Percentiles rank a stretch among this genome's conserved stretches.
phyloP scores from a whole-genome alignment of 2,329 filamentous ascomycete species.

The Diaporthe citri region DNA sequence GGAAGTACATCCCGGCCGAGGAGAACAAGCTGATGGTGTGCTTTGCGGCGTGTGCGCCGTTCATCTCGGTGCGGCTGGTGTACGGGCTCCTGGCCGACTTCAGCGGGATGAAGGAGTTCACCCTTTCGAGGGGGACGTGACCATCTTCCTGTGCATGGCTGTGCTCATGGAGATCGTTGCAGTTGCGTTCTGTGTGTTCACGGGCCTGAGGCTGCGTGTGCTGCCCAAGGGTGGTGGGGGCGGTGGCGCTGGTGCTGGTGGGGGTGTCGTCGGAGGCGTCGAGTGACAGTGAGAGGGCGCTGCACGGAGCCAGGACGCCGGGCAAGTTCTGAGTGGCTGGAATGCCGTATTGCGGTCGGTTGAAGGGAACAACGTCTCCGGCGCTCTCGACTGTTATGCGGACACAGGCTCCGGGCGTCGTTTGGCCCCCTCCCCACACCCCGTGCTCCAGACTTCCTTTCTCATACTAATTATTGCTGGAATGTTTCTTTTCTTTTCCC shows the following conservation, averaged over 20 bases:
- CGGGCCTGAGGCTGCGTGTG: constrained; percentile 33
- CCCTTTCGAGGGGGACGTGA: constrained; percentile 42
- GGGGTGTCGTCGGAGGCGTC: background rate
- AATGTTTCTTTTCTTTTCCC: background rate
- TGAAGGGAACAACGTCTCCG: background rate
- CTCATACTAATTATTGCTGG: background rate
- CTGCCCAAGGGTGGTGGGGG: constrained; percentile 42
- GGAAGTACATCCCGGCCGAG: constrained; percentile 36
- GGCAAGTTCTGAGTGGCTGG: background rate
- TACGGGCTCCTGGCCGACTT: constrained; percentile 43
- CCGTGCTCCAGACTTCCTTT: background rate
- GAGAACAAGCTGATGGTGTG: constrained; percentile 48
- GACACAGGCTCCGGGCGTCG: too few species aligned
- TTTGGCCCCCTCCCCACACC: too few species aligned
- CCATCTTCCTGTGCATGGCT: constrained; percentile 48
- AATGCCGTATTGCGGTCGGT: too few species aligned
- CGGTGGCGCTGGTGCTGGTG: background rate
- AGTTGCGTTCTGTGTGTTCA: constrained; percentile 43
- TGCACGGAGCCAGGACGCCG: background rate
- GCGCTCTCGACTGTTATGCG: background rate
- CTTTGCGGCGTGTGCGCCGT: constrained; percentile 45
- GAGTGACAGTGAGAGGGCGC: constrained; percentile 2
- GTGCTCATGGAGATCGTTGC: constrained; percentile 49
- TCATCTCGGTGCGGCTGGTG: constrained; percentile 45
- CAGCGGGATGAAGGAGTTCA: constrained; percentile 32